Evolutionary conservation across 306 rosid species (phyloP).

Genomic region (Citrullus mucosospermus): DNA sequence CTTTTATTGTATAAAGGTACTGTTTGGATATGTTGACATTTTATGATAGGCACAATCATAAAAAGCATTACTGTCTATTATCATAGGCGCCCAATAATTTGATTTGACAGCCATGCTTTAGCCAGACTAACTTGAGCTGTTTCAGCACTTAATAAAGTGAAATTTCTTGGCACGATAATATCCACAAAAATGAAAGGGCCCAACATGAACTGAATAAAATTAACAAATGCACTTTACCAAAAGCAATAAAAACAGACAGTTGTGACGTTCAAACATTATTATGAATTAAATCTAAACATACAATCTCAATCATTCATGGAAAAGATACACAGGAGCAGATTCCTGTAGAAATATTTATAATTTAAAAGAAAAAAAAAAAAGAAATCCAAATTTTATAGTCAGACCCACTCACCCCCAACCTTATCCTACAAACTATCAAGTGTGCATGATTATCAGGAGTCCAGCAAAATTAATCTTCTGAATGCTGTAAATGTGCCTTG

Average conservation of each 20-base stretch:
- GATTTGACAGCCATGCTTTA: conserved; percentile 5
- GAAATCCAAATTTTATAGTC: neutral
- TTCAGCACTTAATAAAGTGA: conserved; percentile 3
- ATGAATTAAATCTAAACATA: neutral
- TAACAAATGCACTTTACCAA: neutral
- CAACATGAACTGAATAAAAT: neutral
- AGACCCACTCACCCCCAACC: neutral
- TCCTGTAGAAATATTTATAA: neutral
- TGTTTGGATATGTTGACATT: neutral
- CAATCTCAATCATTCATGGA: neutral
- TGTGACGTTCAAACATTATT: neutral
- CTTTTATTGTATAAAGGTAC: neutral
- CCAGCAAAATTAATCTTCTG: neutral
- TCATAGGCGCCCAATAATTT: neutral
- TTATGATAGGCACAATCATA: neutral
- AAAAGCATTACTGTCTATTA: neutral
- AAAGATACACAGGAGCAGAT: neutral
- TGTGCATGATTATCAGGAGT: neutral
- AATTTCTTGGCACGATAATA: neutral
- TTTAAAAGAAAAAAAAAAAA: neutral
- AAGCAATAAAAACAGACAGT: neutral
- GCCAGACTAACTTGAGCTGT: conserved; percentile 4
- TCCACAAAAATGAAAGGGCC: conserved; percentile 1
- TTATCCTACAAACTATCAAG: neutral
- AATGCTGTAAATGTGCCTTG: neutral